Percentiles rank a stretch among this genome's conserved stretches.
phyloP scores from a whole-genome alignment of 306 rosid species.

The Lupinus albus region DNA sequence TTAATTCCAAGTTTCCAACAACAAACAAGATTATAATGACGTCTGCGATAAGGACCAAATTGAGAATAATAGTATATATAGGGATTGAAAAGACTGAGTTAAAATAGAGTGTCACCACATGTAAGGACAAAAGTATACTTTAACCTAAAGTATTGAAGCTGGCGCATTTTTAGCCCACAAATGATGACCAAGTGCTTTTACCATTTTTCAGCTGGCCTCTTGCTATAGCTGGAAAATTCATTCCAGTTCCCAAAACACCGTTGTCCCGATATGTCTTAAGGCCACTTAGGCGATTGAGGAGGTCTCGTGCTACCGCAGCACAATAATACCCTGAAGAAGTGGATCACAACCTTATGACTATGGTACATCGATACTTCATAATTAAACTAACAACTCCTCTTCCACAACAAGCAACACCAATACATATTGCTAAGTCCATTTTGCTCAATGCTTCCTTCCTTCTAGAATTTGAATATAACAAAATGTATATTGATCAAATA shows the following conservation, averaged over 20 bases:
- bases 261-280: constrained; percentile 44
- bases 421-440: constrained; percentile 15
- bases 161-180: not conserved
- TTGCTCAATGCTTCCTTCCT: constrained; percentile 27
- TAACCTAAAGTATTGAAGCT: not conserved
- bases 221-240: constrained; percentile 72
- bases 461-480: constrained; percentile 24
- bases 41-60: no score
- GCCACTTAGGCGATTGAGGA: constrained; percentile 53
- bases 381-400: constrained; percentile 27
- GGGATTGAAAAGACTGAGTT: no score
- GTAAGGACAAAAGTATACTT: no score
- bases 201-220: constrained; percentile 80
- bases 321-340: constrained; percentile 18
- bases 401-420: constrained; percentile 30
- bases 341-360: not conserved
- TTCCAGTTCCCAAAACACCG: constrained; percentile 89
- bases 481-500: constrained; percentile 34
- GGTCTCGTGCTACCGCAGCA: constrained; percentile 29
- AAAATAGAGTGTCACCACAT: no score
- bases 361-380: not conserved
- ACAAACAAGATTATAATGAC: no score
- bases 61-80: no score
- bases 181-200: constrained; percentile 2
- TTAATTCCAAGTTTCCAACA: no score